phyloP scores from a whole-genome alignment of 139 green algal genomes.

The Tetradesmus lagerheimii region DNA sequence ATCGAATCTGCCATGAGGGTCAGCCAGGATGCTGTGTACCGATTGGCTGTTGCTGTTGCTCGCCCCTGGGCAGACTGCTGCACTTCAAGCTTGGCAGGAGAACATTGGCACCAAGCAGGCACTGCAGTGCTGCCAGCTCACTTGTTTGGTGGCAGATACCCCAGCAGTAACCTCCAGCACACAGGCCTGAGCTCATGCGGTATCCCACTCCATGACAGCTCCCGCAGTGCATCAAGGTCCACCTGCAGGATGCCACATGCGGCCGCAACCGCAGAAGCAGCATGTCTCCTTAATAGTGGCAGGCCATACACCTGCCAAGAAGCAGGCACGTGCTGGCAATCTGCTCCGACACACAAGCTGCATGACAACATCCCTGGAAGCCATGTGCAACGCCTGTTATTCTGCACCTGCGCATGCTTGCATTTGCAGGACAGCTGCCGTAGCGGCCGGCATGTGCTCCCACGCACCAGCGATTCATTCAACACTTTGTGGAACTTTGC shows the following conservation, averaged over 20 bases:
- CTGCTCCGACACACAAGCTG: neutral
- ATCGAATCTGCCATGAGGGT: too few species aligned
- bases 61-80: too few species aligned
- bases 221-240: slow-evolving; percentile 87
- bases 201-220: slow-evolving; percentile 94
- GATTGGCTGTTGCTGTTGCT: too few species aligned
- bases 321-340: neutral
- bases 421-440: neutral
- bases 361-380: neutral
- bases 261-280: neutral
- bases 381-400: neutral
- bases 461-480: slow-evolving; percentile 62
- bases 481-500: slow-evolving; percentile 83
- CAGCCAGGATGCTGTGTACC: too few species aligned
- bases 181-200: slow-evolving; percentile 81
- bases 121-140: slow-evolving; percentile 7
- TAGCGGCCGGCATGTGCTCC: neutral
- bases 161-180: slow-evolving; percentile 95
- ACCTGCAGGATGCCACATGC: slow-evolving; percentile 60
- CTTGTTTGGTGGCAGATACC: slow-evolving; percentile 92
- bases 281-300: neutral
- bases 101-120: too few species aligned
- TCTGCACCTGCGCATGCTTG: neutral
- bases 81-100: too few species aligned
- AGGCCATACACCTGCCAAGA: neutral